Conservation (phyloP, 768 basidiomycete species). For the Mycena maculata region DNA sequence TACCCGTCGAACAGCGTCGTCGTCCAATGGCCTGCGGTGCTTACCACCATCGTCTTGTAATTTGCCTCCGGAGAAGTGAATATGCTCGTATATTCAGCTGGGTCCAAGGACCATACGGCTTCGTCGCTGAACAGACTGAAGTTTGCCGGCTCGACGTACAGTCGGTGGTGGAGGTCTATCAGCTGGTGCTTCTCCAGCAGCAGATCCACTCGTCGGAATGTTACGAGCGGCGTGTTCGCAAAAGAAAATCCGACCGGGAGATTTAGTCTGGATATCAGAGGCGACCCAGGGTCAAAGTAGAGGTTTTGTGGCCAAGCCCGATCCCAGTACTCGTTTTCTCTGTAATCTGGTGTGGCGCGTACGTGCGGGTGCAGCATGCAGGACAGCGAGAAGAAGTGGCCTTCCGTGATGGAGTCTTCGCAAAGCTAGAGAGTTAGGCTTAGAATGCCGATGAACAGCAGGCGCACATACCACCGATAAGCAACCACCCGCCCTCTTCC, state of each 20-base stretch:
- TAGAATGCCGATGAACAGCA: background rate
- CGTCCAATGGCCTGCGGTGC: slow-evolving; percentile 80
- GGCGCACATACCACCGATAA: slow-evolving; percentile 66
- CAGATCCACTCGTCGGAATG: slow-evolving; percentile 74
- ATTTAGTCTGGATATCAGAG: slow-evolving; percentile 53
- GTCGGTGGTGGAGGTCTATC: slow-evolving; percentile 52
- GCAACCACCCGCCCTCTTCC: slow-evolving; percentile 76
- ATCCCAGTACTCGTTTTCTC: slow-evolving; percentile 64
- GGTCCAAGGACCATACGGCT: slow-evolving; percentile 62
- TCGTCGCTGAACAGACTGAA: slow-evolving; percentile 68
- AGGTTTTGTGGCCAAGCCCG: slow-evolving; percentile 74
- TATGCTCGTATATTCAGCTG: slow-evolving; percentile 62
- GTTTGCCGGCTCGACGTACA: slow-evolving; percentile 46
- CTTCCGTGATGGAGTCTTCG: slow-evolving; percentile 75
- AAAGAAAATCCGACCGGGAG: slow-evolving; percentile 68
- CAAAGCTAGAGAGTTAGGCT: background rate
- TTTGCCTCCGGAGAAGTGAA: slow-evolving; percentile 56
- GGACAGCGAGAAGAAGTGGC: slow-evolving; percentile 80
- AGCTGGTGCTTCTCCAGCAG: slow-evolving; percentile 63
- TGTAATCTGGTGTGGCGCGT: slow-evolving; percentile 72
- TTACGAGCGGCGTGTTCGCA: slow-evolving; percentile 67
- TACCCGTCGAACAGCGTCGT: slow-evolving; percentile 60
- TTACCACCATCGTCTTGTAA: slow-evolving; percentile 72
- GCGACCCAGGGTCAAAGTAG: slow-evolving; percentile 68
- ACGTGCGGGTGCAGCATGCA: slow-evolving; percentile 77